Percentiles rank a stretch among this genome's conserved stretches.
These are phyloP conservation scores for Codiaeum variegatum DNA, from an alignment of 441 rosid genomes.

Conservation along the genomic window DNA sequence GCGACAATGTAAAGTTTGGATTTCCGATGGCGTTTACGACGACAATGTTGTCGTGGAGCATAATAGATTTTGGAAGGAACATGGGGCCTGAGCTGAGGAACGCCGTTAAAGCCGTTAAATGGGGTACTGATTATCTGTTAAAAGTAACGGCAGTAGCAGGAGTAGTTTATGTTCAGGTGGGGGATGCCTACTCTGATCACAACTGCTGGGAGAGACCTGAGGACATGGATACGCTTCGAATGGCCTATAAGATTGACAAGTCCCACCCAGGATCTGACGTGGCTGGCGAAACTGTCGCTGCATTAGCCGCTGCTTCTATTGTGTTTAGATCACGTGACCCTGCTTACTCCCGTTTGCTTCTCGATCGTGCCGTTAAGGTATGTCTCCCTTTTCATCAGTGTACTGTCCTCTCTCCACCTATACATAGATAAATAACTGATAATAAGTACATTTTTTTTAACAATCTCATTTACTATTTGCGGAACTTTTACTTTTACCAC, in stretches of 20 bases:
- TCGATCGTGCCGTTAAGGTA: slow-evolving; percentile 63
- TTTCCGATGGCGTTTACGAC: slow-evolving; percentile 95
- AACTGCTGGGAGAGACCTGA: slow-evolving; percentile 95
- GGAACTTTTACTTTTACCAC: background rate
- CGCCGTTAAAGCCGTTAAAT: slow-evolving; percentile 60
- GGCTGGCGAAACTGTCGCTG: slow-evolving; percentile 85
- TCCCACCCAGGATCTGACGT: slow-evolving; percentile 87
- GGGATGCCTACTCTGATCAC: slow-evolving; percentile 83
- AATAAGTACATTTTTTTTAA: background rate
- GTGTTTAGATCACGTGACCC: slow-evolving; percentile 74
- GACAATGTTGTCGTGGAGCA: slow-evolving; percentile 80
- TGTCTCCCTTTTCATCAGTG: slow-evolving; percentile 25
- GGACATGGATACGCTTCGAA: slow-evolving; percentile 84
- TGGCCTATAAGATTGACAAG: slow-evolving; percentile 61
- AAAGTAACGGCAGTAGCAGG: slow-evolving; percentile 73
- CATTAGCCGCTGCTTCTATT: slow-evolving; percentile 80
- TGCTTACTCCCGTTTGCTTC: slow-evolving; percentile 60
- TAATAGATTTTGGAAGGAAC: slow-evolving; percentile 71
- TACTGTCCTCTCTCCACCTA: background rate
- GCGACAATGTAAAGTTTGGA: slow-evolving; percentile 85
- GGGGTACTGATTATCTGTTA: slow-evolving; percentile 76
- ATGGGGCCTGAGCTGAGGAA: slow-evolving; percentile 77
- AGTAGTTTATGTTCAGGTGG: slow-evolving; percentile 89
- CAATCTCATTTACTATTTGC: background rate
- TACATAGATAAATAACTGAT: background rate